Base-by-base conservation (phyloP, 2,329 filamentous ascomycete genomes). In the Diatrype stigma region DNA sequence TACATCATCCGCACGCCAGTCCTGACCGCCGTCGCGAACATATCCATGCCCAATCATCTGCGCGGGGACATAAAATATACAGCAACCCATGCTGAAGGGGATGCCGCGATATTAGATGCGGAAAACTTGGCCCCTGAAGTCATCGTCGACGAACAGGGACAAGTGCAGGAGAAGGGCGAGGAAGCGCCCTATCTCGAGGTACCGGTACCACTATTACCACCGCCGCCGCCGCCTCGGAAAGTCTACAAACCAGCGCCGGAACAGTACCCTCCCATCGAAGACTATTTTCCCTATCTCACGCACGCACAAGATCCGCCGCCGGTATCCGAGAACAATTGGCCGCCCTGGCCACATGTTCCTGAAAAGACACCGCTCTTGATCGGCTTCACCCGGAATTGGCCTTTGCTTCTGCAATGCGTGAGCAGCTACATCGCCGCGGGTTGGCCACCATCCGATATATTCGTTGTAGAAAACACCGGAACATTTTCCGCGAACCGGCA, bases 391-490 rank as follows among this genome's bases (percentile, higher is more conserved):
- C 65, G 74, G 4, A 78, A 80, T 63, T 79, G 74, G 73, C 70
- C 71, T 16, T 63, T 80, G 54, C 67, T 82, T 30, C 68, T 78
- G 47, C 79, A 82, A 62, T 74, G 73, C 17, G 70, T 81, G 3
- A 70, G 77, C 28, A 74, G 70, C 46, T 82, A 81, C 61, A 74
- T 82, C 49, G 73, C 77, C 1, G 75, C 75, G 3, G 79, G 79
- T 19, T 82, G 78, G 78, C 79, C 78, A 37, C 62, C 75, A 2
- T 65, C 66, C 26, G 74, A 81, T 56, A 81, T 82, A 50, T 74
- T 75, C 52, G 71, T 82, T 1, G 67, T 82, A 6, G 79, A 81
- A 57, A 82, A 81, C 63, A 81, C 74, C 14, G 78, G 78, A 14
- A 73, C 73, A 3, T 77, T 80, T 66, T 64, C 72, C 48, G 68